Evolutionary conservation across 2,329 filamentous ascomycete genomes (phyloP).

Genomic region (Hypoxylon sp.): DNA sequence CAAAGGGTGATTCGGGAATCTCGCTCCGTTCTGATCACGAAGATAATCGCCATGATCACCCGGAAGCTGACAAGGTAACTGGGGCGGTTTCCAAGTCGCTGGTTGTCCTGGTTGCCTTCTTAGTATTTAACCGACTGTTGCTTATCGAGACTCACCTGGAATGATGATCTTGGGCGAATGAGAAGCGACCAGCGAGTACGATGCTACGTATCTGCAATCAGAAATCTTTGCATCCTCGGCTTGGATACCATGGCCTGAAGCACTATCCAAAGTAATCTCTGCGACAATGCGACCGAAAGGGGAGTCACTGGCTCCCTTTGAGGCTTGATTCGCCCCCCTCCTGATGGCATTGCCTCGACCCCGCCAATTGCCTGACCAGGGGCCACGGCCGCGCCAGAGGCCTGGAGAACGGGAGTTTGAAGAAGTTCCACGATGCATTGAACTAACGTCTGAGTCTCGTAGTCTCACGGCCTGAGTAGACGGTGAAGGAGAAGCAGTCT

Average conservation of each 20-base stretch:
- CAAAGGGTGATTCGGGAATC: constrained; percentile 44
- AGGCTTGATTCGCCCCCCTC: constrained; percentile 2
- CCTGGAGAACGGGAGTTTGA: constrained; percentile 19
- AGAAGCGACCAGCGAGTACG: constrained; percentile 45
- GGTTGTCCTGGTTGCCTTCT: constrained; percentile 41
- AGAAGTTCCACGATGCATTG: constrained; percentile 27
- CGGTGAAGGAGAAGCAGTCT: neutral
- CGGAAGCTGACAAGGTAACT: constrained; percentile 39
- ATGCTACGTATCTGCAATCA: constrained; percentile 42
- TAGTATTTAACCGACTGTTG: constrained; percentile 12
- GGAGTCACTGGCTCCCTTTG: constrained; percentile 5
- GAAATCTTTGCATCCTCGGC: constrained; percentile 40
- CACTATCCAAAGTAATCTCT: constrained; percentile 29
- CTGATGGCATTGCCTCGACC: constrained; percentile 1
- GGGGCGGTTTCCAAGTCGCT: constrained; percentile 42
- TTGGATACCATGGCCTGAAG: constrained; percentile 1
- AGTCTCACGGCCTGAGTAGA: constrained; percentile 1
- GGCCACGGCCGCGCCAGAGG: constrained; percentile 9
- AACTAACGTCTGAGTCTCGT: neutral
- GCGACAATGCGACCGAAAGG: constrained; percentile 41
- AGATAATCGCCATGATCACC: constrained; percentile 41
- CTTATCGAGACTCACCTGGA: constrained; percentile 40
- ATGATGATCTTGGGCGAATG: constrained; percentile 39
- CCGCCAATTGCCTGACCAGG: neutral
- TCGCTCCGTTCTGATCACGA: constrained; percentile 46